Base-by-base conservation (phyloP, 192 early-diverging fungal genomes). In the Endogone sp. region DNA sequence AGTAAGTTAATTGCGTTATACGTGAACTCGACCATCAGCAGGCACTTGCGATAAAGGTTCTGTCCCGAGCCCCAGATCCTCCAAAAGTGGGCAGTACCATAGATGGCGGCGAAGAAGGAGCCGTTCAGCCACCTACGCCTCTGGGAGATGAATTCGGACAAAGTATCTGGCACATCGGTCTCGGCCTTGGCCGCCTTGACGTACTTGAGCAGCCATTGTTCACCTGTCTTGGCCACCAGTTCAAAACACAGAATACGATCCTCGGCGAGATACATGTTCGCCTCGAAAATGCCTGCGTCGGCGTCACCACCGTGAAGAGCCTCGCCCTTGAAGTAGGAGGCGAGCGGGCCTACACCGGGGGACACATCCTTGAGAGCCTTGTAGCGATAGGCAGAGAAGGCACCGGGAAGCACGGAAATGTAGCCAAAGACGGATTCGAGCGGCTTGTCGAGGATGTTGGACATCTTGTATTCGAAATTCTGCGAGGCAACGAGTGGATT, bases 221-320 rank as follows among this genome's bases (percentile, higher is more conserved):
- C 81, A 16, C 85, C 77, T 32, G 78, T 81, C 73, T 94, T 94
- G 32, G 89, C 85, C 11, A 91, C 87, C 24, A 94, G 72, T 67
- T 94, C 92, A 60, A 91, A 90, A 65, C 90, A 92, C 37, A 94
- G 71, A 68, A 94, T 93, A 67, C 92, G 85, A 80, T 94, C 92
- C 60, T 80, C 81, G 20, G 81, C 82, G 54, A 91, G 74, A 63
- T 90, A 89, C 84, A 90, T 83, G 66, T 90, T 91, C 28, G 87
- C 84, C 1, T 77, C 71, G 62, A 89, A 91, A 60, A 91, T 83
- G 58, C 78, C 84, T 61, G 76, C 75, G n/a, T n/a, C n/a, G 1
- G 83, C 83, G 64, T 80, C 82, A 62, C 76, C 76, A 22, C 79
- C 79, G 25, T 83, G 82, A 63, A 90, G 84, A 10, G 79, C 79